A percentile compares a stretch with the other conserved stretches of the same genome.
Evolutionary conservation across 768 basidiomycete genomes (phyloP).

Genomic region (Trametes cubensis): DNA sequence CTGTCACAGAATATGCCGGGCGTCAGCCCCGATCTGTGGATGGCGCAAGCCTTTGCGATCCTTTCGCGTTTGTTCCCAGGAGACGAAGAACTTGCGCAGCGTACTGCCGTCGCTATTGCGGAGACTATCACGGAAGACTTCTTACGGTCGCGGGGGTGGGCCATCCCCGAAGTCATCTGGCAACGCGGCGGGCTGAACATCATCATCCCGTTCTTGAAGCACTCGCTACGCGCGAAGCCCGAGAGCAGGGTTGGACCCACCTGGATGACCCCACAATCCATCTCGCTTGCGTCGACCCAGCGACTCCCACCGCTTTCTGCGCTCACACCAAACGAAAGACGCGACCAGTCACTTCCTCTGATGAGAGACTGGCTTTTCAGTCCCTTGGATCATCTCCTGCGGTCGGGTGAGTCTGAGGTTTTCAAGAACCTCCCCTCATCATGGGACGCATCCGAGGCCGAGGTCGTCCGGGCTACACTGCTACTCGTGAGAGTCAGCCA

Average conservation of each 20-base stretch:
- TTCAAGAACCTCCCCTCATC: conserved; percentile 65
- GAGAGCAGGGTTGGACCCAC: conserved; percentile 54
- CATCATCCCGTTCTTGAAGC: conserved; percentile 62
- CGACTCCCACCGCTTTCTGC: conserved; percentile 37
- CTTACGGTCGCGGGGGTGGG: conserved; percentile 41
- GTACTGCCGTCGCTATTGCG: conserved; percentile 45
- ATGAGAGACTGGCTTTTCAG: conserved; percentile 66
- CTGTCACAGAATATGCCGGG: conserved; percentile 62
- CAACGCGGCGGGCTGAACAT: conserved; percentile 51
- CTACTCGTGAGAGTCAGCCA: conserved; percentile 57
- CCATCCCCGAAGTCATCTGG: conserved; percentile 48
- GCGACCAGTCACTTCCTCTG: conserved; percentile 46
- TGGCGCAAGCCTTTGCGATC: conserved; percentile 65
- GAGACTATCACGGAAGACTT: conserved; percentile 45
- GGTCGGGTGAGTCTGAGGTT: conserved; percentile 72
- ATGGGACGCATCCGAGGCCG: conserved; percentile 82
- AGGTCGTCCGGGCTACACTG: conserved; percentile 71
- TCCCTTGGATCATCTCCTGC: conserved; percentile 77
- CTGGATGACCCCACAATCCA: conserved; percentile 53
- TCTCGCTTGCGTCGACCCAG: conserved; percentile 59
- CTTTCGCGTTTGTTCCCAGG: conserved; percentile 64
- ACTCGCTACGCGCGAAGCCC: conserved; percentile 45
- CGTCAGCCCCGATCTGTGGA: conserved; percentile 61
- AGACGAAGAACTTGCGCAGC: conserved; percentile 64
- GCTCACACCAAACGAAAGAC: conserved; percentile 12